phyloP scores from a whole-genome alignment of 345 rosid genomes.

The Boechera stricta region DNA sequence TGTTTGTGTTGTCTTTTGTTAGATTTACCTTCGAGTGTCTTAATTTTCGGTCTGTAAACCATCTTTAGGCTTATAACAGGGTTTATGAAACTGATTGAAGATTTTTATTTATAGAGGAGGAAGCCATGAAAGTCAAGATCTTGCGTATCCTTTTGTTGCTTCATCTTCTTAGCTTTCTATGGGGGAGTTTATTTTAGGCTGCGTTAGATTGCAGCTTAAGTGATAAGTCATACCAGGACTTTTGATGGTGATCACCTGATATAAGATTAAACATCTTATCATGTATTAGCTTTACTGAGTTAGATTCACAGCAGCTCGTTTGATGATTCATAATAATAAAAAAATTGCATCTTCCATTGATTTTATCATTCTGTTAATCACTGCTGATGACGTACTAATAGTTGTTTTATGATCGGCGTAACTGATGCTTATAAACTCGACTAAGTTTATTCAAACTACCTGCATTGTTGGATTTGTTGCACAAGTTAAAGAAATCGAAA shows the following conservation, averaged over 20 bases:
- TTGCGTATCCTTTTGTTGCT: constrained; percentile 65
- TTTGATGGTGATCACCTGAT: constrained; percentile 15
- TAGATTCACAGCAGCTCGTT: neutral
- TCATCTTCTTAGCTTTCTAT: constrained; percentile 22
- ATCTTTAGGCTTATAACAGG: neutral
- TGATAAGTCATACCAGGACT: neutral
- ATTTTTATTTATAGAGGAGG: constrained; percentile 43
- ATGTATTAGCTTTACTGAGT: neutral
- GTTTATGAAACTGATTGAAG: constrained; percentile 23
- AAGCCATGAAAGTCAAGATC: constrained; percentile 64
- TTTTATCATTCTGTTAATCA: neutral
- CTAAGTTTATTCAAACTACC: constrained; percentile 1
- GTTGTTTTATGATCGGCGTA: neutral
- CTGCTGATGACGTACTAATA: constrained; percentile 1
- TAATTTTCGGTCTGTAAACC: neutral
- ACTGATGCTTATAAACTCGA: neutral
- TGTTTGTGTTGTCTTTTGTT: neutral
- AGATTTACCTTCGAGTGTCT: neutral
- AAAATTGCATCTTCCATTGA: constrained; percentile 7
- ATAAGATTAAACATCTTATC: neutral
- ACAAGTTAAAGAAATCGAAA: constrained; percentile 7
- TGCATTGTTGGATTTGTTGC: constrained; percentile 8
- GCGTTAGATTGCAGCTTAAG: constrained; percentile 2
- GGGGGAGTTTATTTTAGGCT: neutral
- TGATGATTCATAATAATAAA: neutral